A percentile compares a stretch with the other conserved stretches of the same genome.
Evolutionary conservation across 768 basidiomycete species (phyloP).

Genomic region (Dentipellis sp.): DNA sequence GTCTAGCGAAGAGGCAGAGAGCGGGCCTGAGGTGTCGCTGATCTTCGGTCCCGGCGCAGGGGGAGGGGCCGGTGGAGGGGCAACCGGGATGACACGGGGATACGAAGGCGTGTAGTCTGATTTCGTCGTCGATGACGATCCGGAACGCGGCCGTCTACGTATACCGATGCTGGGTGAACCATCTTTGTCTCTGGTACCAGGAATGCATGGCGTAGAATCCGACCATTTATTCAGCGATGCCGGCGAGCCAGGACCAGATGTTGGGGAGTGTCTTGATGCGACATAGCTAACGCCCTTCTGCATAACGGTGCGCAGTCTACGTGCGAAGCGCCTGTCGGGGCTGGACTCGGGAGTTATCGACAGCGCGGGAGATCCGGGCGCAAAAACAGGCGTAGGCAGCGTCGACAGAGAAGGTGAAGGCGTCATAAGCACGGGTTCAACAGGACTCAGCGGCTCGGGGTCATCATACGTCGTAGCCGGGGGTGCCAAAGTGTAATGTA

Average conservation of each 20-base stretch:
- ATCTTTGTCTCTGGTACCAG: too few relatives aligned
- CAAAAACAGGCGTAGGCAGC: not conserved
- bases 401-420: not conserved
- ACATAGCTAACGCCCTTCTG: conserved; percentile 1
- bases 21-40: not conserved
- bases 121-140: conserved; percentile 3
- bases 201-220: not conserved
- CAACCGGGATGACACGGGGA: not conserved
- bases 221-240: not conserved
- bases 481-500: not conserved
- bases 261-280: not conserved
- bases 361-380: not conserved
- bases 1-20: not conserved
- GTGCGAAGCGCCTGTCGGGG: not conserved
- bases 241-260: not conserved
- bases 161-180: not conserved
- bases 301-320: not conserved
- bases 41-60: not conserved
- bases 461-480: not conserved
- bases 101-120: not conserved
- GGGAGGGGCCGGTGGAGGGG: not conserved
- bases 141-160: not conserved
- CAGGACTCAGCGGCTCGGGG: not conserved
- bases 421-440: not conserved
- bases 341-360: conserved; percentile 3